Conservation (phyloP, 2,329 filamentous ascomycete genomes). For the Fusarium agapanthi region DNA sequence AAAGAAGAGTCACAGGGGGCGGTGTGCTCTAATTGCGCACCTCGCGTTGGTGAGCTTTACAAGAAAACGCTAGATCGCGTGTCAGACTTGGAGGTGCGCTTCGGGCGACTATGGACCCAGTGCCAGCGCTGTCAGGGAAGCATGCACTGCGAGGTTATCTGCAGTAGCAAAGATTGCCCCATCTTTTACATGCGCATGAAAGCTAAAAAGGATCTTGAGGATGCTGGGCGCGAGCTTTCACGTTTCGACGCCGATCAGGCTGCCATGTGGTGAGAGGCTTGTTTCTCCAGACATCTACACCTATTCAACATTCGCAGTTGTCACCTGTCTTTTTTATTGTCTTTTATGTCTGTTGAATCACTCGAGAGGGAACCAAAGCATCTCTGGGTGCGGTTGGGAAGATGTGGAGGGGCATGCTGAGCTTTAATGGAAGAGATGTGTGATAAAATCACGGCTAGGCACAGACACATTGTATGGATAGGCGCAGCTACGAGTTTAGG, state of each 20-base stretch:
- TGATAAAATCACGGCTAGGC: slow-evolving; percentile 4
- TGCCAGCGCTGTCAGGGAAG: slow-evolving; percentile 98
- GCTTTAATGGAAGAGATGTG: slow-evolving; percentile 19
- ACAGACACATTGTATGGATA: slow-evolving; percentile 28
- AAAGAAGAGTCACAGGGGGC: slow-evolving; percentile 85
- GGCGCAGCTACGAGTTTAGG: slow-evolving; percentile 21
- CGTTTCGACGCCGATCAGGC: slow-evolving; percentile 89
- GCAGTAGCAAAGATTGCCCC: slow-evolving; percentile 93
- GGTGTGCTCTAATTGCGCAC: slow-evolving; percentile 86
- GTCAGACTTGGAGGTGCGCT: slow-evolving; percentile 91
- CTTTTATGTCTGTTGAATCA: not conserved
- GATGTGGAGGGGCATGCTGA: slow-evolving; percentile 7
- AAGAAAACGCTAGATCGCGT: slow-evolving; percentile 88
- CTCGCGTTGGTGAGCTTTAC: slow-evolving; percentile 90
- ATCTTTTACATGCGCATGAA: slow-evolving; percentile 99
- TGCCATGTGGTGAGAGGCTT: slow-evolving; percentile 60
- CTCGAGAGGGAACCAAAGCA: not conserved
- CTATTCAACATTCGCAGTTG: not conserved
- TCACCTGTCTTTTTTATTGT: not conserved
- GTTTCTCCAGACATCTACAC: not conserved
- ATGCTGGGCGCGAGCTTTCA: slow-evolving; percentile 87
- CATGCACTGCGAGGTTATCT: slow-evolving; percentile 98
- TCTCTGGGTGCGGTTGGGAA: slow-evolving; percentile 4
- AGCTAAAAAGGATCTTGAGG: slow-evolving; percentile 98
- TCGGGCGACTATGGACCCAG: slow-evolving; percentile 95